Percentiles rank a stretch among this genome's conserved stretches.
Conservation (phyloP, 768 basidiomycete species). For the Pleurotus pulmonarius region DNA sequence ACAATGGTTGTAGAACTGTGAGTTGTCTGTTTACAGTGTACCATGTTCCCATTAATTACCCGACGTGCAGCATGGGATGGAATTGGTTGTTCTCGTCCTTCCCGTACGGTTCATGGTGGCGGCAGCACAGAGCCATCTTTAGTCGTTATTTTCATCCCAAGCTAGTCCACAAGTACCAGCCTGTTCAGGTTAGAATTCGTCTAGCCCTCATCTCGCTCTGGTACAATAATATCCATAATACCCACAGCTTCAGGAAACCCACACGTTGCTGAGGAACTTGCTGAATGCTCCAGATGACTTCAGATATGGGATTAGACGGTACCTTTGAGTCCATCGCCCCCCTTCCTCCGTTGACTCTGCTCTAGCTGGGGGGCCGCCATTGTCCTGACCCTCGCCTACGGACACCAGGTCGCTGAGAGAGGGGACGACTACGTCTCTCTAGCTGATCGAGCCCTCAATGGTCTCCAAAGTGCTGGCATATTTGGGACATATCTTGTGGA, state of each 20-base stretch:
- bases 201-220: constrained; percentile 11
- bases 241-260: constrained; percentile 25
- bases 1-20: constrained; percentile 44
- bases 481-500: constrained; percentile 43
- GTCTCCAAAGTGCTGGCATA: constrained; percentile 32
- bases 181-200: constrained; percentile 18
- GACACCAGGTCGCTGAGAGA: constrained; percentile 28
- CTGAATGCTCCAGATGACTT: constrained; percentile 32
- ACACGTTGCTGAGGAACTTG: constrained; percentile 32
- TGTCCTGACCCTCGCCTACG: constrained; percentile 38
- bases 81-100: constrained; percentile 41
- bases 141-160: constrained; percentile 31
- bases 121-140: constrained; percentile 33
- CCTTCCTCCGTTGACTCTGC: background rate
- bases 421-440: constrained; percentile 37
- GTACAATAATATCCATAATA: constrained; percentile 16
- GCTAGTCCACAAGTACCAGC: constrained; percentile 21
- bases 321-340: background rate
- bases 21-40: constrained; percentile 9
- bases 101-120: constrained; percentile 31
- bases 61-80: constrained; percentile 39
- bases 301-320: constrained; percentile 32
- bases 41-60: background rate
- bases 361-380: constrained; percentile 32
- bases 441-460: constrained; percentile 33